phyloP scores from a whole-genome alignment of 257 asterid species.

The Rehmannia glutinosa region DNA sequence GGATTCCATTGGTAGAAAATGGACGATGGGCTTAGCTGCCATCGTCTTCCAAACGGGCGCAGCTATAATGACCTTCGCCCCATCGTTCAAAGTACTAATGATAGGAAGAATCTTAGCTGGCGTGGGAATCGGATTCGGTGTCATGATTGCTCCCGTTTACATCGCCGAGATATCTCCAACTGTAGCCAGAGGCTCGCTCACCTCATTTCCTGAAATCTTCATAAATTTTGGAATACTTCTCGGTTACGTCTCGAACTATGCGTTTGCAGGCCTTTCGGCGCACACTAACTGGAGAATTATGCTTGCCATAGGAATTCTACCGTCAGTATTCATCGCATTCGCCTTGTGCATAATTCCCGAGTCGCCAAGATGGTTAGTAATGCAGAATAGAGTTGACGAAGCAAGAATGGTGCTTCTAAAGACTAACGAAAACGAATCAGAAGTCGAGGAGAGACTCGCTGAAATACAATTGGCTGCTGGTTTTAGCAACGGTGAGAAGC shows the following conservation, averaged over 20 bases:
- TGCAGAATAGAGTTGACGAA: constrained; percentile 70
- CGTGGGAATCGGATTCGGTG: constrained; percentile 83
- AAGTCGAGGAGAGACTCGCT: constrained; percentile 74
- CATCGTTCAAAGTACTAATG: constrained; percentile 61
- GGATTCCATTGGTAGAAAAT: constrained; percentile 80
- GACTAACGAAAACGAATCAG: constrained; percentile 69
- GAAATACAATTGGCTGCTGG: constrained; percentile 76
- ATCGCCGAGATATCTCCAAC: constrained; percentile 94
- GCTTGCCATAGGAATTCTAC: constrained; percentile 87
- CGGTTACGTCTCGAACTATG: constrained; percentile 81
- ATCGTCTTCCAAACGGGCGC: constrained; percentile 78
- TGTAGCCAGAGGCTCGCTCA: constrained; percentile 63
- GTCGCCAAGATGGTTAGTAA: constrained; percentile 85
- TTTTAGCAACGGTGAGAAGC: constrained; percentile 16
- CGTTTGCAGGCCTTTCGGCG: constrained; percentile 65
- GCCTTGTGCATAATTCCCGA: constrained; percentile 81
- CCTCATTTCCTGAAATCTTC: constrained; percentile 91
- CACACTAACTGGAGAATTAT: constrained; percentile 82
- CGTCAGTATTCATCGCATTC: constrained; percentile 66
- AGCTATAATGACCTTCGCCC: constrained; percentile 71
- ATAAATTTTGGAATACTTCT: constrained; percentile 81
- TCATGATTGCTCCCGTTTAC: constrained; percentile 91
- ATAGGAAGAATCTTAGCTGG: constrained; percentile 79
- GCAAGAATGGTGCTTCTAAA: constrained; percentile 67
- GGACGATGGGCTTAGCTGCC: constrained; percentile 96